Percentiles rank a stretch among this genome's conserved stretches.
phyloP scores from a whole-genome alignment of 2,329 filamentous ascomycete genomes.

The Penicillium sp. region DNA sequence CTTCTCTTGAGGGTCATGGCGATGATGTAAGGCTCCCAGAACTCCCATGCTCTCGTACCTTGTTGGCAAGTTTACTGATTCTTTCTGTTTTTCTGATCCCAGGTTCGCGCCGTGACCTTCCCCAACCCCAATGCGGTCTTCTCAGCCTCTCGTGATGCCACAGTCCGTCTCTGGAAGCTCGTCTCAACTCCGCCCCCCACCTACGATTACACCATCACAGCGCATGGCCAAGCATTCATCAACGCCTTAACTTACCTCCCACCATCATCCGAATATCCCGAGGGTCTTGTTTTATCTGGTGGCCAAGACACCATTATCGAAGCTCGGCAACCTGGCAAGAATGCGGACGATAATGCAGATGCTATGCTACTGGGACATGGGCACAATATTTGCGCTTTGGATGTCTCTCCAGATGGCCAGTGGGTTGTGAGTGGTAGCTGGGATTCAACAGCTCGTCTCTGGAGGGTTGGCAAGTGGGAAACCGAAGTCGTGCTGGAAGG shows the following conservation, averaged over 20 bases:
- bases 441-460: constrained; percentile 85
- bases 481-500: constrained; percentile 69
- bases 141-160: constrained; percentile 88
- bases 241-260: constrained; percentile 79
- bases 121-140: constrained; percentile 70
- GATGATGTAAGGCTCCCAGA: constrained; percentile 70
- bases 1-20: constrained; percentile 83
- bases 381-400: constrained; percentile 84
- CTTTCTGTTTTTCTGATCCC: constrained; percentile 42
- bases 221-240: constrained; percentile 80
- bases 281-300: constrained; percentile 82
- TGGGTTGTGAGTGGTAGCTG: constrained; percentile 90
- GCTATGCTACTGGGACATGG: constrained; percentile 82
- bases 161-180: constrained; percentile 81
- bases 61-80: constrained; percentile 56
- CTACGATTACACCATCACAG: constrained; percentile 76
- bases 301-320: constrained; percentile 94
- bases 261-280: constrained; percentile 65
- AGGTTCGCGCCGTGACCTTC: constrained; percentile 88
- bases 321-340: constrained; percentile 70
- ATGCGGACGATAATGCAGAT: constrained; percentile 74
- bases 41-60: constrained; percentile 18
- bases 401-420: constrained; percentile 69
- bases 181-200: constrained; percentile 63
- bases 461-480: constrained; percentile 85